These are phyloP conservation scores for Penicillium pancosmium DNA, from an alignment of 495 filamentous ascomycete genomes.

Conservation along the genomic window DNA sequence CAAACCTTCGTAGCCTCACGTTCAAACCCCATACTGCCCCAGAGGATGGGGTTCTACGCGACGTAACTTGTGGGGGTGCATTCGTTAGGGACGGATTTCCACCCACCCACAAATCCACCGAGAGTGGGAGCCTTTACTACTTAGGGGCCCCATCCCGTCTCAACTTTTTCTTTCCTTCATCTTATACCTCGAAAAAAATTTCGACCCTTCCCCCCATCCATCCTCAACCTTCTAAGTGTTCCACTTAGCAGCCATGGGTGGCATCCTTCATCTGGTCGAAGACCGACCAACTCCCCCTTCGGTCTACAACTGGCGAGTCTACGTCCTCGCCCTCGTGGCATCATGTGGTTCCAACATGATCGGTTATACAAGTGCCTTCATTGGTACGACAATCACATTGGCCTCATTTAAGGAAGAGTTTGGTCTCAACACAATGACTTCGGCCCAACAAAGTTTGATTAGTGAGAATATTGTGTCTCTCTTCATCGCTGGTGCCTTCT, in stretches of 20 bases:
- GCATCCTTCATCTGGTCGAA: slow-evolving; percentile 59
- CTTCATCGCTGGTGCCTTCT: slow-evolving; percentile 72
- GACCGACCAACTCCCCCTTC: slow-evolving; percentile 64
- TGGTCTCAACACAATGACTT: slow-evolving; percentile 46
- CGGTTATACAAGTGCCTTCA: slow-evolving; percentile 72
- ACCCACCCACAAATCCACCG: slow-evolving; percentile 25
- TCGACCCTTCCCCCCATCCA: slow-evolving; percentile 5
- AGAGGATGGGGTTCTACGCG: slow-evolving; percentile 31
- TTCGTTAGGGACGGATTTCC: slow-evolving; percentile 24
- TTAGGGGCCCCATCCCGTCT: slow-evolving; percentile 20
- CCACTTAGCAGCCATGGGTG: slow-evolving; percentile 52
- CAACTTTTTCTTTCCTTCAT: slow-evolving; percentile 8
- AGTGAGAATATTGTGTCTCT: slow-evolving; percentile 69
- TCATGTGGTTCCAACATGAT: slow-evolving; percentile 74
- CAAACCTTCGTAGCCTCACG: slow-evolving; percentile 23
- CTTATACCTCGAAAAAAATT: slow-evolving; percentile 10
- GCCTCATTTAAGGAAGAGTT: slow-evolving; percentile 63
- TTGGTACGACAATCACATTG: slow-evolving; percentile 67
- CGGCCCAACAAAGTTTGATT: slow-evolving; percentile 46
- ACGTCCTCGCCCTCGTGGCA: slow-evolving; percentile 60
- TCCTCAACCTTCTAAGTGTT: slow-evolving; percentile 17
- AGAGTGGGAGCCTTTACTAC: slow-evolving; percentile 26
- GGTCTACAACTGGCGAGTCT: slow-evolving; percentile 80
- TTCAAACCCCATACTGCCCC: slow-evolving; percentile 37
- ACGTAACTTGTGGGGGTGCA: slow-evolving; percentile 36